Evolutionary conservation across 371 early-diverging fungal genomes (phyloP).

Genomic region (Quaeritorhiza haematococci): DNA sequence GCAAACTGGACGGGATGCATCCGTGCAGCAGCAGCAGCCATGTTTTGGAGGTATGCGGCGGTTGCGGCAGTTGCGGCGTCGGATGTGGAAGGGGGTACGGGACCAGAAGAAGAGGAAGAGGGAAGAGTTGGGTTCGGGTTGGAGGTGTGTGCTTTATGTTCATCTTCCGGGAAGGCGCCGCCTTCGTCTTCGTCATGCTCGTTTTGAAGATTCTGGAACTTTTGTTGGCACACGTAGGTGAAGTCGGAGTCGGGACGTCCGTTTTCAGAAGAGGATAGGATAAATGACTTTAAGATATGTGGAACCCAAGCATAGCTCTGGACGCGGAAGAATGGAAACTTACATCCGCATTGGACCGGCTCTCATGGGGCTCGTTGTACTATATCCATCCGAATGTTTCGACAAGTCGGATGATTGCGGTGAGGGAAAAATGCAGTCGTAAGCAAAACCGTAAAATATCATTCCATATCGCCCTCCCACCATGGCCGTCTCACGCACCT

Average conservation of each 20-base stretch:
- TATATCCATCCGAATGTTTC: constrained; percentile 15
- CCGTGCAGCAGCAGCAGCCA: too few species aligned
- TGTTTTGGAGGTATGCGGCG: too few species aligned
- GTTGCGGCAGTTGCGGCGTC: too few species aligned
- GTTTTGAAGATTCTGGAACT: constrained; percentile 22
- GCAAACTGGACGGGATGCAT: too few species aligned
- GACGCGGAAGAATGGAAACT: neutral
- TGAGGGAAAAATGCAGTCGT: neutral
- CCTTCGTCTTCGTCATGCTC: constrained; percentile 21
- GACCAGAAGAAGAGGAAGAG: too few species aligned
- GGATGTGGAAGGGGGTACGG: too few species aligned
- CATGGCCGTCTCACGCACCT: constrained; percentile 27
- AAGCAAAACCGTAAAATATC: neutral
- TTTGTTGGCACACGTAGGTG: too few species aligned
- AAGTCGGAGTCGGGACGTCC: neutral
- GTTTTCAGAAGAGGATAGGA: too few species aligned
- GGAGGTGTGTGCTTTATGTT: too few species aligned
- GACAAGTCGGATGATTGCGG: neutral
- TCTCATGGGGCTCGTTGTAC: constrained; percentile 64
- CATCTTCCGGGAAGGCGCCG: constrained; percentile 6
- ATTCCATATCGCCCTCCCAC: neutral
- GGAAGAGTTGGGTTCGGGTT: too few species aligned
- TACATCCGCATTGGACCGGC: constrained; percentile 58
- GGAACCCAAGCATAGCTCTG: neutral
- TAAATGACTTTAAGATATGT: too few species aligned